Percentiles rank a stretch among this genome's conserved stretches.
These are phyloP conservation scores for Pelagophyceae sp. DNA, from an alignment of 352 stramenopile species.

Conservation along the genomic window DNA sequence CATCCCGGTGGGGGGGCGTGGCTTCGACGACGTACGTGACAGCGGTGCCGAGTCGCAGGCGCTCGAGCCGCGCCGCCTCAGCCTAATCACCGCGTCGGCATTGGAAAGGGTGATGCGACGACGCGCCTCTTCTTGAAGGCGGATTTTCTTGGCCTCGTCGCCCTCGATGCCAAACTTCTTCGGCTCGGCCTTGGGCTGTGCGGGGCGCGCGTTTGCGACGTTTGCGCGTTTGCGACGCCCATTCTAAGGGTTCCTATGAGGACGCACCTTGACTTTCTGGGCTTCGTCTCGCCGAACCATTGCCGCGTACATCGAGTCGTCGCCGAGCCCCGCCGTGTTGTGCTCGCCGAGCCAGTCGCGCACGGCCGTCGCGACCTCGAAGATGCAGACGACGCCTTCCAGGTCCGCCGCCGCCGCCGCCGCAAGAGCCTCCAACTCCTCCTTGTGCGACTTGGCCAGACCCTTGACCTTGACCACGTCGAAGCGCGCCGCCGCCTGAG, in stretches of 20 bases:
- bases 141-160: conserved; percentile 7
- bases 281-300: conserved; percentile 6
- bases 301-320: conserved; percentile 15
- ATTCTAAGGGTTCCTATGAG: no score
- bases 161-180: conserved; percentile 1
- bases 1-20: no score
- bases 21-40: no score
- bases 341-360: conserved; percentile 8
- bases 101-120: no score
- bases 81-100: no score
- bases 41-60: neutral
- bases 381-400: neutral
- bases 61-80: conserved; percentile 1
- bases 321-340: neutral
- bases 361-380: conserved; percentile 12
- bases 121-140: neutral
- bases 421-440: neutral
- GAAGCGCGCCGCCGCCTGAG: neutral
- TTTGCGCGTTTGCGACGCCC: no score
- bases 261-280: no score
- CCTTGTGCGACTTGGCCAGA: neutral
- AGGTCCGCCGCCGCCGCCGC: neutral
- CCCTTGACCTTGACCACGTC: neutral
- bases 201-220: no score
- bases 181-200: neutral